phyloP scores from a whole-genome alignment of 2,329 filamentous ascomycete genomes.

The Cordyceps javanica region DNA sequence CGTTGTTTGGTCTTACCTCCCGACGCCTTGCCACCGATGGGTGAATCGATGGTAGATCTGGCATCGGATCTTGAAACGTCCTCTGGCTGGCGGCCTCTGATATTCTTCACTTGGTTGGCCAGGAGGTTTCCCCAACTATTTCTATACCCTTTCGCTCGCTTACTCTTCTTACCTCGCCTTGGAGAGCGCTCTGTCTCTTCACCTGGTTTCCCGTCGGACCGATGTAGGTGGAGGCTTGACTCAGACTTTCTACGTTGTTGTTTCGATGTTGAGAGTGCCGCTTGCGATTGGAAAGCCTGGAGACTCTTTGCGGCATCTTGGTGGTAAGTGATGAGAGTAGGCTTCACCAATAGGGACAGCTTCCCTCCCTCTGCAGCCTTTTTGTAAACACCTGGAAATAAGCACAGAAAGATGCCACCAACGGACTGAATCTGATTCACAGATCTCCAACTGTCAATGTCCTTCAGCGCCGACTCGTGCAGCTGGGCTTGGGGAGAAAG shows the following conservation, averaged over 20 bases:
- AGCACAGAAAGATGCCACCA: neutral
- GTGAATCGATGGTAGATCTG: neutral
- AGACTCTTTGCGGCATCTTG: neutral
- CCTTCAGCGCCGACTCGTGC: neutral
- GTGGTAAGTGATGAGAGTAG: neutral
- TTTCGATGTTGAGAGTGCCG: neutral
- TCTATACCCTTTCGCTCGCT: neutral
- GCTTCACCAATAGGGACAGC: neutral
- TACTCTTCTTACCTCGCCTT: neutral
- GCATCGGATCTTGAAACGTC: neutral
- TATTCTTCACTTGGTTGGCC: neutral
- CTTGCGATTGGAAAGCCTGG: neutral
- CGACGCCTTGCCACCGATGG: neutral
- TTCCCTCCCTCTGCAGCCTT: neutral
- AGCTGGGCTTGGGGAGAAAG: neutral
- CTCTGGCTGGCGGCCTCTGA: neutral
- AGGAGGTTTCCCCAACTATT: neutral
- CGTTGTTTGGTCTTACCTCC: neutral
- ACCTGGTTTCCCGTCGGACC: neutral
- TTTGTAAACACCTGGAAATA: constrained; percentile 4
- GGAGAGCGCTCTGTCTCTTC: neutral
- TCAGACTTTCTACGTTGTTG: neutral
- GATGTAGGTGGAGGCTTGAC: neutral
- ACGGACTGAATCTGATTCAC: neutral
- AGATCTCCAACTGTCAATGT: neutral